Conservation (phyloP, 2,329 filamentous ascomycete species). For the Trichoderma sp. region DNA sequence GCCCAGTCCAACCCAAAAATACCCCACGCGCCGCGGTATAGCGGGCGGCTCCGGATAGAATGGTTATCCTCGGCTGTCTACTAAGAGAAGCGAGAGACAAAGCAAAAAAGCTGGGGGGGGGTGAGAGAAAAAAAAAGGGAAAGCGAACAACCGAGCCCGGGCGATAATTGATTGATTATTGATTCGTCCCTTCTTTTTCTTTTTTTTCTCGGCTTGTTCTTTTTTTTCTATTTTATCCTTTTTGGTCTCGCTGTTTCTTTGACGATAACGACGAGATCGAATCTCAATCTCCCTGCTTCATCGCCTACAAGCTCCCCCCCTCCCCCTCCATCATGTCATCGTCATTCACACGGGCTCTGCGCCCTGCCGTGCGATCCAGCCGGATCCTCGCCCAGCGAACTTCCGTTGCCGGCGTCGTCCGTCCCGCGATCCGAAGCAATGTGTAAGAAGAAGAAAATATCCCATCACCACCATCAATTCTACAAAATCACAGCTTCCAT, state of each 20-base stretch:
- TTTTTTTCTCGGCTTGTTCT: too few relatives aligned
- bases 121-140: background rate
- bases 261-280: too few relatives aligned
- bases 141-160: background rate
- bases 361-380: conserved; percentile 50
- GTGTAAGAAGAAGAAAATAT: conserved; percentile 27
- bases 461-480: background rate
- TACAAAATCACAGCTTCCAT: background rate
- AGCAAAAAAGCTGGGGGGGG: background rate
- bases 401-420: conserved; percentile 25
- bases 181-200: background rate
- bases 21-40: background rate
- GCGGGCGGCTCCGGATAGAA: background rate
- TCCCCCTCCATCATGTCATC: conserved; percentile 35
- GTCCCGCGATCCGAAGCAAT: conserved; percentile 25
- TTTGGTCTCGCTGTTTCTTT: background rate
- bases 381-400: conserved; percentile 34
- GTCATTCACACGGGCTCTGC: conserved; percentile 48
- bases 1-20: background rate
- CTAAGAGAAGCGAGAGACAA: background rate
- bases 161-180: background rate
- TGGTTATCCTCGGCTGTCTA: conserved; percentile 27
- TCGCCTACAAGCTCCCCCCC: background rate
- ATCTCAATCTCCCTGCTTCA: background rate
- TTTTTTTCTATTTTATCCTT: background rate